phyloP scores from a whole-genome alignment of 371 early-diverging fungal species.

The Mortierella sp. region DNA sequence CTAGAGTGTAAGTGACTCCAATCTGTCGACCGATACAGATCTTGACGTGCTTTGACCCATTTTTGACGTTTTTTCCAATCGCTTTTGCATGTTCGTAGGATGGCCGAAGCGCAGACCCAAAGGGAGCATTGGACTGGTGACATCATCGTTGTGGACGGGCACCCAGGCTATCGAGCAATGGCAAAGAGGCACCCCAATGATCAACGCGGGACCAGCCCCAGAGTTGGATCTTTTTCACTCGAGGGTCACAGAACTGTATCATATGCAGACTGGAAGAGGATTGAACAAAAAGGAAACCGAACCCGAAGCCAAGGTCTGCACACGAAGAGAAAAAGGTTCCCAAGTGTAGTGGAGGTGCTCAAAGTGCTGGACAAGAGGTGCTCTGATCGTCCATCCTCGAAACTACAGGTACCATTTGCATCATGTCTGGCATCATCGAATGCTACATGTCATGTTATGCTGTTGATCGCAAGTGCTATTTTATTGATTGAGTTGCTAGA shows the following conservation, averaged over 20 bases:
- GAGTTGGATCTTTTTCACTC: slow-evolving; percentile 12
- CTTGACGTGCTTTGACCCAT: slow-evolving; percentile 52
- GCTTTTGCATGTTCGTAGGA: slow-evolving; percentile 65
- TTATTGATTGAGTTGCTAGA: slow-evolving; percentile 14
- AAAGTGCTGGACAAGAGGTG: slow-evolving; percentile 30
- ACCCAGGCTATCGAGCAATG: slow-evolving; percentile 25
- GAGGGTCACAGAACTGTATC: slow-evolving; percentile 62
- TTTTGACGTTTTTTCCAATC: not conserved
- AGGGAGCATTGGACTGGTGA: slow-evolving; percentile 95
- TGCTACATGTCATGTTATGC: too few species aligned
- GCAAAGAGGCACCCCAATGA: not conserved
- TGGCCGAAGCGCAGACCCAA: slow-evolving; percentile 96
- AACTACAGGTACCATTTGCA: too few species aligned
- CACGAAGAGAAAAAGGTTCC: slow-evolving; percentile 88
- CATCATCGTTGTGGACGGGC: slow-evolving; percentile 34
- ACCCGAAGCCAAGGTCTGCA: slow-evolving; percentile 70
- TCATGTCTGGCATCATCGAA: too few species aligned
- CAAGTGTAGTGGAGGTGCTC: slow-evolving; percentile 75
- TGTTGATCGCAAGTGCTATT: too few species aligned
- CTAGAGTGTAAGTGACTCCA: slow-evolving; percentile 77
- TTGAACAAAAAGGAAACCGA: slow-evolving; percentile 82
- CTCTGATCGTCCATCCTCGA: too few species aligned
- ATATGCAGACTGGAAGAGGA: slow-evolving; percentile 83
- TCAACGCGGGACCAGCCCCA: slow-evolving; percentile 48
- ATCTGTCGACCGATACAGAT: slow-evolving; percentile 72